Evolutionary conservation across 495 filamentous ascomycete species (phyloP).

Genomic region (Tuber magnatum): DNA sequence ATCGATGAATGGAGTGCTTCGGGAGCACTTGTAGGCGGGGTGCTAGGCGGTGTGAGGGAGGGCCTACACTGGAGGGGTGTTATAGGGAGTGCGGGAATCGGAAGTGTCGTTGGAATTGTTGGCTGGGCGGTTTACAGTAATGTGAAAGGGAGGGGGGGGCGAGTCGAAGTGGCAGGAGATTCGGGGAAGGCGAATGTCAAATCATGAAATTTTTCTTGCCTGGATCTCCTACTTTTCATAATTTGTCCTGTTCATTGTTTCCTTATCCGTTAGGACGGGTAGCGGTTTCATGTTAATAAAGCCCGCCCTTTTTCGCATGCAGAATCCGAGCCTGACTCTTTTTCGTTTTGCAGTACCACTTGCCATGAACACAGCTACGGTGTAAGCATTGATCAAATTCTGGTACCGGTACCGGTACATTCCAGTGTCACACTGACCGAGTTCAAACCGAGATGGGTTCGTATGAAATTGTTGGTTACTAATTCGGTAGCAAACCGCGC

Average conservation of each 20-base stretch:
- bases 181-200: background rate
- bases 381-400: background rate
- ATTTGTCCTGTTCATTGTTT: background rate
- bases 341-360: background rate
- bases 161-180: background rate
- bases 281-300: background rate
- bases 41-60: slow-evolving; percentile 33
- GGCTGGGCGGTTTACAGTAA: slow-evolving; percentile 20
- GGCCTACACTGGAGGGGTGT: slow-evolving; percentile 34
- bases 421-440: background rate
- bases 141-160: background rate
- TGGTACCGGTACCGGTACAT: background rate
- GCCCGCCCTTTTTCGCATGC: background rate
- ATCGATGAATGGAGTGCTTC: slow-evolving; percentile 49
- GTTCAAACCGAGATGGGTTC: background rate
- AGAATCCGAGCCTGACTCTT: background rate
- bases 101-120: slow-evolving; percentile 43
- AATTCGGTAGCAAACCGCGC: background rate
- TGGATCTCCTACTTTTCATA: background rate
- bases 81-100: slow-evolving; percentile 44
- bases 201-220: background rate
- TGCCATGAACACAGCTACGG: background rate
- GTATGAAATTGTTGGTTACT: background rate
- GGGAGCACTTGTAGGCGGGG: slow-evolving; percentile 42
- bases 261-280: background rate